Base-by-base conservation (phyloP, 768 basidiomycete species). In the Pulveroboletus frians region DNA sequence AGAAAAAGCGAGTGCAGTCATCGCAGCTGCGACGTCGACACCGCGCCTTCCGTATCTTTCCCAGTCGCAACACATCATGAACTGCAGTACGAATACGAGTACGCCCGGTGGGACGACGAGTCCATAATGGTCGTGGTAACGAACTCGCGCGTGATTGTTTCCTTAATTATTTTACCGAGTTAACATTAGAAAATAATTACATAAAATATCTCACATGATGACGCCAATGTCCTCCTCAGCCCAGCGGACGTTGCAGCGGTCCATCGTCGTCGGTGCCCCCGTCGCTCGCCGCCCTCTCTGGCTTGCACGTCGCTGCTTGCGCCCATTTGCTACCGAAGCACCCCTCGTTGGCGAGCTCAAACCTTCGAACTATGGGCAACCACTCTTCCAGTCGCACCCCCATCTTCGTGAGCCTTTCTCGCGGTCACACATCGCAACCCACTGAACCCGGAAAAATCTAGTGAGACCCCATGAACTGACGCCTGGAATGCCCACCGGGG, bases 341-440 rank as follows among this genome's bases (percentile, higher is more conserved):
- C 20, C 15, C 36, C 11, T 62, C 35, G 61, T 63, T 41, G 39
- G 53, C 34, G 58, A 65, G 26, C 59, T 52, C 38, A 93, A 92
- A 67, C 91, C 91, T 3, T 83, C 90, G 7, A 67, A 69, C 29
- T 88, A 80, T 58, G 92, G 92, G 1, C 93, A 95, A 63, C 91
- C 93, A 0, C 72, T 85, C 10, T 77, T 75, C 17, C 70, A 73
- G 18, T 89, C 89, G 0, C 93, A 96, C 64, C 85, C 92, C 1
- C 90, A 95, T 68, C 78, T 96, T 26, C 56, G 84, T 85, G 52
- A 54, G 77, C 71, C 23, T 15, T 9, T 34, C 20, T 44, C 31
- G 10, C 18, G n/a, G 34, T 43, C 49, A 5, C 37, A 42, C 32
- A 27, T 53, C 26, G 6, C 53, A 39, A 18, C n/a, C 10, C 23